Base-by-base conservation (phyloP, 768 basidiomycete genomes). In the Boletus subcaerulescens region DNA sequence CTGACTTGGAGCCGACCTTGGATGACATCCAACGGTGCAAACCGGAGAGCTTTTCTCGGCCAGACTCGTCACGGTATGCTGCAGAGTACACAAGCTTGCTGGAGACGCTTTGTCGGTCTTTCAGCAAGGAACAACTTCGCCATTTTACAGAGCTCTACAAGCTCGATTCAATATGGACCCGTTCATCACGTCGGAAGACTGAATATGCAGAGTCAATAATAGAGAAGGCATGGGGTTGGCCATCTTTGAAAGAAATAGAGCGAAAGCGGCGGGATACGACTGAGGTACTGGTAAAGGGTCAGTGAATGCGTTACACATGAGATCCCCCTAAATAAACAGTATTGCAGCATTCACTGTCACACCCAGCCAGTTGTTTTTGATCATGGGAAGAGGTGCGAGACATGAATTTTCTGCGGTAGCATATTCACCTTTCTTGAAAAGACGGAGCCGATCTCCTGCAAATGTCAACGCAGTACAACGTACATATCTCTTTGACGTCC, bases 161-260 rank as follows among this genome's bases (percentile, higher is more conserved):
- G 18, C 63, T 84, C 26, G 65, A 71, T 8, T 59, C 63, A 8
- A 65, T 61, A 50, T 73, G 66, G 71, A 63, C 68, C 8, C 70
- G 70, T 40, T 63, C 57, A 5, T 70, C 63, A 42, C 65, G 68
- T 46, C 74, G 66, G 42, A 82, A 80, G 61, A 62, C 67, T 53
- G 62, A 73, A 36, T 73, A 69, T 60, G 80, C 78, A 39, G 73
- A 74, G 43, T 71, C 75, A 45, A 82, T 90, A 56, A 77, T 91
- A 26, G 83, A 88, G 65, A 71, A 78, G 55, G 72, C 76, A 52
- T 92, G 89, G 89, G 74, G 73, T 26, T 90, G 86, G 87, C 82
- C 84, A 7, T 80, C 84, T 26, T 64, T 87, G 50, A 69, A 74
- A 43, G 75, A 78, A 31, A 73, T 86, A 7, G 75, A 79, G 62